A percentile compares a stretch with the other conserved stretches of the same genome.
phyloP scores from a whole-genome alignment of 2,329 filamentous ascomycete genomes.

The Byssoonygena ceratinophila region DNA sequence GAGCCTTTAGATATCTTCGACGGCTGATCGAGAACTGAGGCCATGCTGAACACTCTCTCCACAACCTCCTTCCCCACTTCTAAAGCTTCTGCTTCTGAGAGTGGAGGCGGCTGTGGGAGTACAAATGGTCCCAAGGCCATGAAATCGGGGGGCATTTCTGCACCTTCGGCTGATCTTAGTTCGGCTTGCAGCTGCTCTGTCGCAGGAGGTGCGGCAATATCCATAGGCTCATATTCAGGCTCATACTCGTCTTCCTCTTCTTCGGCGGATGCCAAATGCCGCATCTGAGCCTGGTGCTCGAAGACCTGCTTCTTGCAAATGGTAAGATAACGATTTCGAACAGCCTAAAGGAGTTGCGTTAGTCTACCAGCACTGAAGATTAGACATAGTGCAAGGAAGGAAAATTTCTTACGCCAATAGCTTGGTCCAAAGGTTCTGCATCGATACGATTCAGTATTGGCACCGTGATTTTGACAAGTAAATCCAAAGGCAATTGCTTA shows the following conservation, averaged over 20 bases:
- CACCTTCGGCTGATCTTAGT: conserved; percentile 66
- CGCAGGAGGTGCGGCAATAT: conserved; percentile 32
- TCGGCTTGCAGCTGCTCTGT: conserved; percentile 41
- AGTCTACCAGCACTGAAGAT: neutral
- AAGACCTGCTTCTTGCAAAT: conserved; percentile 29
- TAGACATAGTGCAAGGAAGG: conserved; percentile 13
- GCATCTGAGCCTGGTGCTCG: conserved; percentile 18
- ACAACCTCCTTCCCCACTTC: conserved; percentile 66
- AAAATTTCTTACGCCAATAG: conserved; percentile 51
- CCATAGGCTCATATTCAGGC: conserved; percentile 67
- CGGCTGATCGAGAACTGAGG: conserved; percentile 61
- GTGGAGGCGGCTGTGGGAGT: conserved; percentile 62
- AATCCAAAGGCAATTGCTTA: conserved; percentile 60
- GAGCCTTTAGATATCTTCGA: conserved; percentile 42
- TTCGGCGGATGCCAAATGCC: no score
- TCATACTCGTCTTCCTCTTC: conserved; percentile 90
- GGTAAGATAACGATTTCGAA: conserved; percentile 32
- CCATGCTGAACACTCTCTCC: conserved; percentile 64
- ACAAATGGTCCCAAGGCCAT: conserved; percentile 63
- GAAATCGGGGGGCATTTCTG: conserved; percentile 52
- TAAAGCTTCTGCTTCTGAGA: conserved; percentile 61
- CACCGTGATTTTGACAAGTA: conserved; percentile 73
- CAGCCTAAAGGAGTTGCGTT: conserved; percentile 21
- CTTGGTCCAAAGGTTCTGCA: conserved; percentile 55
- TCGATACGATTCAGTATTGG: conserved; percentile 66